A percentile compares a stretch with the other conserved stretches of the same genome.
Conservation (phyloP, 2,329 filamentous ascomycete species). For the Stylonectria norvegica region DNA sequence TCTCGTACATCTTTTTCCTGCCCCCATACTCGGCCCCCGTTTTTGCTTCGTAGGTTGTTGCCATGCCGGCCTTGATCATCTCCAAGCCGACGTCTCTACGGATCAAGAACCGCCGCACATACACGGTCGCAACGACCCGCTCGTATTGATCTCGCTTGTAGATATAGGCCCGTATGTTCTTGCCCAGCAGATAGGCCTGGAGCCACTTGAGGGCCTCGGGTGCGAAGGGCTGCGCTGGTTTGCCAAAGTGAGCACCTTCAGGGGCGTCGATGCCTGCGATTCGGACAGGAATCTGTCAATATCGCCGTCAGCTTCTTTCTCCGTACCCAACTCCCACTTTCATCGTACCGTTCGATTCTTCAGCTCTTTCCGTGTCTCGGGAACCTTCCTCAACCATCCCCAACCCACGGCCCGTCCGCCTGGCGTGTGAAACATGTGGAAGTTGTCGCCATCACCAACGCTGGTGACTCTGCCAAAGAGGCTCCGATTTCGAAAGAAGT, state of each 20-base stretch:
- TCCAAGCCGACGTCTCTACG: conserved; percentile 80
- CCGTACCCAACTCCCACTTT: neutral
- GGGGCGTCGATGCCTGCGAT: conserved; percentile 92
- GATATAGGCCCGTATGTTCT: conserved; percentile 76
- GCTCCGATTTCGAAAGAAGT: conserved; percentile 70
- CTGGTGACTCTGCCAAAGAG: conserved; percentile 85
- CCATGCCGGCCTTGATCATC: conserved; percentile 81
- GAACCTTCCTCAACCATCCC: conserved; percentile 84
- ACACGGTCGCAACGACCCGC: conserved; percentile 82
- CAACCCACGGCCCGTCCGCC: conserved; percentile 84
- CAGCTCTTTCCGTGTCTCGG: conserved; percentile 63
- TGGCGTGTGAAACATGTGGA: conserved; percentile 90
- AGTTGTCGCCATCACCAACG: conserved; percentile 95
- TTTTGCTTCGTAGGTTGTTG: conserved; percentile 93
- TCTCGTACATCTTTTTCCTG: conserved; percentile 60
- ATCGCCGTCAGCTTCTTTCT: conserved; percentile 14
- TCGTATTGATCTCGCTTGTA: conserved; percentile 90
- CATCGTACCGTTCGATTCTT: conserved; percentile 70
- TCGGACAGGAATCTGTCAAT: conserved; percentile 72
- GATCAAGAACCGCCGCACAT: conserved; percentile 64
- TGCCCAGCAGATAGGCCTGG: conserved; percentile 65
- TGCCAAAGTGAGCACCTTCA: conserved; percentile 88
- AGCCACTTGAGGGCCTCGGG: conserved; percentile 81
- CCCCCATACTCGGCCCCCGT: conserved; percentile 84
- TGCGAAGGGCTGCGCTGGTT: conserved; percentile 78